Percentiles rank a stretch among this genome's conserved stretches.
phyloP scores from a whole-genome alignment of 805 yeast genomes.

The Wickerhamomyces xylosicus region DNA sequence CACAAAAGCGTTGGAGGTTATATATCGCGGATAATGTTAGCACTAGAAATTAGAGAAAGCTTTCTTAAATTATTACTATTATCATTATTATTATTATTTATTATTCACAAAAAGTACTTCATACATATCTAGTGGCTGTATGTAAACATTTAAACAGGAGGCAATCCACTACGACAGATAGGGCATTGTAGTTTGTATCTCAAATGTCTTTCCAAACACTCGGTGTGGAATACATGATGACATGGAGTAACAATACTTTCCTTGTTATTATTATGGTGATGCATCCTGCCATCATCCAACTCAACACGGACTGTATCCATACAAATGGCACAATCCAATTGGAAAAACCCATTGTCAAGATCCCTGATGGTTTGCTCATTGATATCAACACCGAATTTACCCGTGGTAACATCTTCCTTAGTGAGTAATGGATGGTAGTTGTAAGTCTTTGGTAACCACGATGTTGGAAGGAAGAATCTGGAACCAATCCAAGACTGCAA shows the following conservation, averaged over 20 bases:
- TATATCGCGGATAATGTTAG: too few relatives aligned
- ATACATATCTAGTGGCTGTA: neutral
- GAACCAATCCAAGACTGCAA: slow-evolving; percentile 68
- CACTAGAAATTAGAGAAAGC: too few relatives aligned
- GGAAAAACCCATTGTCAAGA: slow-evolving; percentile 28
- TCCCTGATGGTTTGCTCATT: slow-evolving; percentile 17
- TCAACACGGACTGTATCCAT: slow-evolving; percentile 70
- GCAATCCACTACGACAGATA: slow-evolving; percentile 76
- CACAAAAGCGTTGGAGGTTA: too few relatives aligned
- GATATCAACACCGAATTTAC: slow-evolving; percentile 41
- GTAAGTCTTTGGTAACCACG: slow-evolving; percentile 69
- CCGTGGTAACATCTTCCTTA: slow-evolving; percentile 50
- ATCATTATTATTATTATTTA: too few relatives aligned
- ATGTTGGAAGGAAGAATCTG: slow-evolving; percentile 72
- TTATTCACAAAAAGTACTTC: neutral
- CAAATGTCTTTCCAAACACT: slow-evolving; percentile 93
- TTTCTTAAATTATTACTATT: too few relatives aligned
- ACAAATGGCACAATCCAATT: slow-evolving; percentile 81
- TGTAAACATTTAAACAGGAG: slow-evolving; percentile 46
- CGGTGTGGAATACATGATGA: slow-evolving; percentile 78
- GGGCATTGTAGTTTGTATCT: slow-evolving; percentile 88
- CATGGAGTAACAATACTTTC: slow-evolving; percentile 76
- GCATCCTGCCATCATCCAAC: slow-evolving; percentile 30
- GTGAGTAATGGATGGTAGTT: slow-evolving; percentile 68
- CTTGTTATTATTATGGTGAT: slow-evolving; percentile 14